These are phyloP conservation scores for Boletales sp. DNA, from an alignment of 768 basidiomycete species.

Conservation along the genomic window DNA sequence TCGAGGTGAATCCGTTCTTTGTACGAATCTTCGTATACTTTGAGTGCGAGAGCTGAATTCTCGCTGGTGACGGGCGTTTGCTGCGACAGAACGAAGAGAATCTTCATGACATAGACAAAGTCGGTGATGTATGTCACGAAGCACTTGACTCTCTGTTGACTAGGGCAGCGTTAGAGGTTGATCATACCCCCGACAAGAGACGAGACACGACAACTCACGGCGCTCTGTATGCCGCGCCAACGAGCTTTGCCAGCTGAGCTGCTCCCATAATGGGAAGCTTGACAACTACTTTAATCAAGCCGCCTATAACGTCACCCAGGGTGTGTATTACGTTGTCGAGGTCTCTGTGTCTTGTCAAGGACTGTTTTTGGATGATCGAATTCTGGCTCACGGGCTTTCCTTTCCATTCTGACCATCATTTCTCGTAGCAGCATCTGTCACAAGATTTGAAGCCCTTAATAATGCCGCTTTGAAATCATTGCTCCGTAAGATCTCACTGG, in stretches of 20 bases:
- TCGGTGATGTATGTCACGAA: background rate
- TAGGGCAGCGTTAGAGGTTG: background rate
- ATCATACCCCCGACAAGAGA: background rate
- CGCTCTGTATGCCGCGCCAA: background rate
- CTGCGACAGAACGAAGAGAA: background rate
- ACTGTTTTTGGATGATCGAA: background rate
- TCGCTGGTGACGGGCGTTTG: background rate
- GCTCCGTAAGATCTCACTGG: background rate
- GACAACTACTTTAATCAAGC: background rate
- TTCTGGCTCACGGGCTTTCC: background rate
- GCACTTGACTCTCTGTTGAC: background rate
- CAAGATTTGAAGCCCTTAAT: background rate
- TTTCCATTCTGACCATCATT: too few relatives aligned
- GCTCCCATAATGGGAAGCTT: background rate
- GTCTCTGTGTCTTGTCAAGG: background rate
- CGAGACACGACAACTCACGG: background rate
- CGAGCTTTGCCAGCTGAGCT: background rate
- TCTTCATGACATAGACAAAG: conserved; percentile 2
- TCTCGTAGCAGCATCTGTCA: too few relatives aligned
- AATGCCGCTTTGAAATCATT: background rate
- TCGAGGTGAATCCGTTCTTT: background rate
- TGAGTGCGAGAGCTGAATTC: background rate
- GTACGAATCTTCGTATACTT: background rate
- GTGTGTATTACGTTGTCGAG: too few relatives aligned
- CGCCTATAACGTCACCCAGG: background rate